Base-by-base conservation (phyloP, 2,329 filamentous ascomycete genomes). In the Paracamarosporium sp. region DNA sequence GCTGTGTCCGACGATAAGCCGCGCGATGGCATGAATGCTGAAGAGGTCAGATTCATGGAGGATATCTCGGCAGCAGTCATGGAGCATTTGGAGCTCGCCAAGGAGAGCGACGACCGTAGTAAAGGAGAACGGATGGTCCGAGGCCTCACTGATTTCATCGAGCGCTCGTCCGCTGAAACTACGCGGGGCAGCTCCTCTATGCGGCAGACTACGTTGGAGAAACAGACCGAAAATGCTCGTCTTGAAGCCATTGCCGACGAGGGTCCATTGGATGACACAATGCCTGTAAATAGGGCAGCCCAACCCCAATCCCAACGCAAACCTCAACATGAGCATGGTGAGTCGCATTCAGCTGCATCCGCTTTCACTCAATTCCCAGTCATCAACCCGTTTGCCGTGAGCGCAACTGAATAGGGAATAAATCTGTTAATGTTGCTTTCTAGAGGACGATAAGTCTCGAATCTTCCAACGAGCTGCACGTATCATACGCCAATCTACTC, bases 401-500 rank as follows among this genome's bases (percentile, higher is more conserved):
- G 22, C 22, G 13, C 25, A 25, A 15, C 4, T 25, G 7, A 24
- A 15, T 9, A 20, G 12, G 8, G 15, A 22, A 17, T 5, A n/a
- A 13, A n/a, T 13, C 5, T 47, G 28, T 28, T 47, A 17, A 47
- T 28, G n/a, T 33, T 6, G 4, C 4, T 24, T 5, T 24, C 48
- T 44, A 44, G 61, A 62, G 20, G 64, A 62, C 5, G 68, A 67
- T 50, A 61, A 59, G 25, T 63, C 62, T 28, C 69, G 65, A n/a
- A 69, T 75, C 33, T 76, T 74, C 41, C 71, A 74, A 31, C 55
- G 72, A n/a, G 74, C 74, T 9, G 73, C 73, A 12, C 69, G 69
- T 17, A 73, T 75, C 27, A 72, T 76, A 38, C 70, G 71, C 7
- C 66, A 76, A 33, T 72, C 67, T 4, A 72, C 66, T 9, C 63